Conservation (phyloP, 805 yeast species). For the Candida xyloterini region DNA sequence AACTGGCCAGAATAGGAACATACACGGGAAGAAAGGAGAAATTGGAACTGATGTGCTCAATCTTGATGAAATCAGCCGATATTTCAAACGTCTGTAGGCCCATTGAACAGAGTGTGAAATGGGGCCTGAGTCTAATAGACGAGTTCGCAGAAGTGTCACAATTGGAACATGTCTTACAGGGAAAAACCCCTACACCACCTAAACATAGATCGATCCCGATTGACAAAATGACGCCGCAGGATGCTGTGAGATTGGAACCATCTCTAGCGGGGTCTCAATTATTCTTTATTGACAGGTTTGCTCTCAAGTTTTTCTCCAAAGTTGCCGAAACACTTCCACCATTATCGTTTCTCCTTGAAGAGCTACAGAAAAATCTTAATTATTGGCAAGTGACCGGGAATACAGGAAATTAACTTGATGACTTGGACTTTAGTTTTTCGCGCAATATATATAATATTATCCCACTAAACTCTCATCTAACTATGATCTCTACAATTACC, state of each 20-base stretch:
- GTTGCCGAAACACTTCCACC: conserved; percentile 61
- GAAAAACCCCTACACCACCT: conserved; percentile 3
- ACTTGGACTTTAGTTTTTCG: conserved; percentile 6
- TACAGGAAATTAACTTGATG: conserved; percentile 11
- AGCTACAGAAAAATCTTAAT: conserved; percentile 49
- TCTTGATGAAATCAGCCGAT: conserved; percentile 91
- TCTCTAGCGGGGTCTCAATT: conserved; percentile 67
- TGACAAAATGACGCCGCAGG: conserved; percentile 34
- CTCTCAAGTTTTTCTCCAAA: conserved; percentile 68
- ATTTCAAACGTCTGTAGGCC: conserved; percentile 91
- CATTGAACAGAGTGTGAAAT: conserved; percentile 67
- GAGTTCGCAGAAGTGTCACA: conserved; percentile 70
- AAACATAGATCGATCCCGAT: conserved; percentile 6
- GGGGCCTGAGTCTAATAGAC: conserved; percentile 79
- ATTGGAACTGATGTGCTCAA: conserved; percentile 49
- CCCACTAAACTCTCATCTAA: not conserved
- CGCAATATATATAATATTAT: conserved; percentile 7
- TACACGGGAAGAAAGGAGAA: conserved; percentile 25
- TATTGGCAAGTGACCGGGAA: conserved; percentile 46
- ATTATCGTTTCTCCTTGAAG: conserved; percentile 51
- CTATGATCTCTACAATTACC: conserved; percentile 7
- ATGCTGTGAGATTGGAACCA: conserved; percentile 46
- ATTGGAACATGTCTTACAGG: conserved; percentile 40
- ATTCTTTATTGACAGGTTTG: conserved; percentile 81
- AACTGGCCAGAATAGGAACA: conserved; percentile 39